These are phyloP conservation scores for Azolla pinnata DNA, from an alignment of 75 land plant species.

Conservation along the genomic window DNA sequence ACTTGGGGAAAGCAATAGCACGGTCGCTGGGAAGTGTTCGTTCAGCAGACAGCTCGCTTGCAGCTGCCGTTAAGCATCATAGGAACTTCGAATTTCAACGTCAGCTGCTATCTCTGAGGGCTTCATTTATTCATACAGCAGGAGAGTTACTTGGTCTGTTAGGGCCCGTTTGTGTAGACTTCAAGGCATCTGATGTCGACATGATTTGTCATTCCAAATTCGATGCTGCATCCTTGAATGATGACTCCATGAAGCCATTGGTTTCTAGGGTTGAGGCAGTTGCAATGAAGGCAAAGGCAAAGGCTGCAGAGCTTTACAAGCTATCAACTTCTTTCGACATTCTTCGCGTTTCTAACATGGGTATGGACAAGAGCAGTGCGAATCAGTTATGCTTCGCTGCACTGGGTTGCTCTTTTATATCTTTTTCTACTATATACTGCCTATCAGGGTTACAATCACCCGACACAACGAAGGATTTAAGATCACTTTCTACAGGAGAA, in stretches of 20 bases:
- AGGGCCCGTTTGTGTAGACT: constrained; percentile 5
- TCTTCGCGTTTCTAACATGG: constrained; percentile 40
- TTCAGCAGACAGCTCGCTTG: constrained; percentile 18
- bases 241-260: neutral
- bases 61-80: constrained; percentile 20
- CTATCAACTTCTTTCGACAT: constrained; percentile 51
- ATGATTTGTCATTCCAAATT: neutral
- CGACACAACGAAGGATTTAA: neutral
- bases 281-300: constrained; percentile 5
- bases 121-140: constrained; percentile 22
- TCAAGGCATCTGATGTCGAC: constrained; percentile 3
- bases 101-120: constrained; percentile 50
- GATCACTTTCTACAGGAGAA: constrained; percentile 1
- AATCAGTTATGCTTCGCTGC: constrained; percentile 35
- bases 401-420: constrained; percentile 47
- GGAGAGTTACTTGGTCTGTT: constrained; percentile 30
- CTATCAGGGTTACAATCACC: constrained; percentile 9
- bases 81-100: constrained; percentile 53
- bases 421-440: constrained; percentile 39
- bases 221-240: constrained; percentile 7
- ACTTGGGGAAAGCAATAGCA: constrained; percentile 18
- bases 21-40: constrained; percentile 8
- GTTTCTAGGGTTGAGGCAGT: constrained; percentile 5
- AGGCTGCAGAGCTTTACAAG: constrained; percentile 25
- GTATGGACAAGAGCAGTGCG: constrained; percentile 44